Evolutionary conservation across 2,329 filamentous ascomycete genomes (phyloP), one percentile per base, ranked within the genome.

Genomic region (Hymenoscyphus repandus): DNA sequence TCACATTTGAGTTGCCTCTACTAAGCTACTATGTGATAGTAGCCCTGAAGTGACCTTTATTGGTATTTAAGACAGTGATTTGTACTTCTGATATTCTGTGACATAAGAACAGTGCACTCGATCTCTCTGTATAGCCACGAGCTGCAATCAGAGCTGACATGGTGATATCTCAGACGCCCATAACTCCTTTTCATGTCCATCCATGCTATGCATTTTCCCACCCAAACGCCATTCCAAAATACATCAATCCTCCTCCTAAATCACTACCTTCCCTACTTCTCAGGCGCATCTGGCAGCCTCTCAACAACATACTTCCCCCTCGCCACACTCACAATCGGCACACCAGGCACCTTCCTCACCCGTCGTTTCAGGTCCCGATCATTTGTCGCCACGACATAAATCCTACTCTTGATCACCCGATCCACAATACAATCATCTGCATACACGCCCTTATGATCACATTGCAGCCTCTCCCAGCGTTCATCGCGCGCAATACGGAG

Each of bases 221-320:
- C 15, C 37, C 34, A 32, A 37, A 46, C 42, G 42, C 42, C 42
- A 34, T 36, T 1, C 31, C 44, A 27, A 17, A 46, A 31, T 3
- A 47, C n/a, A 38, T 38, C 20, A 9, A 15, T 33, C 37, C 49
- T n/a, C n/a, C 40, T 34, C n/a, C 33, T 30, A 41, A 20, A 32
- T 45, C 20, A 15, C 30, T 6, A 20, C n/a, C 20, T 17, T 7
- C 6, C 40, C 27, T 47, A 47, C 30, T 47, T 47, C 56, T 90
- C 85, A 32, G 88, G 88, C 34, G 88, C 89, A 69, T 90, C 88
- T 5, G 91, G 91, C 56, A 96, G 71, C 62, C 91, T 82, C 76
- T 97, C 93, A 64, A 99, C 93, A 43, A 92, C 85, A 70, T 96
- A 97, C 70, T 96, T 96, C 41, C 88, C 90, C 64, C 88, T 80